Percentiles rank a stretch among this genome's conserved stretches.
These are phyloP conservation scores for Penicillium daleae DNA, from an alignment of 495 filamentous ascomycete species.

Conservation along the genomic window DNA sequence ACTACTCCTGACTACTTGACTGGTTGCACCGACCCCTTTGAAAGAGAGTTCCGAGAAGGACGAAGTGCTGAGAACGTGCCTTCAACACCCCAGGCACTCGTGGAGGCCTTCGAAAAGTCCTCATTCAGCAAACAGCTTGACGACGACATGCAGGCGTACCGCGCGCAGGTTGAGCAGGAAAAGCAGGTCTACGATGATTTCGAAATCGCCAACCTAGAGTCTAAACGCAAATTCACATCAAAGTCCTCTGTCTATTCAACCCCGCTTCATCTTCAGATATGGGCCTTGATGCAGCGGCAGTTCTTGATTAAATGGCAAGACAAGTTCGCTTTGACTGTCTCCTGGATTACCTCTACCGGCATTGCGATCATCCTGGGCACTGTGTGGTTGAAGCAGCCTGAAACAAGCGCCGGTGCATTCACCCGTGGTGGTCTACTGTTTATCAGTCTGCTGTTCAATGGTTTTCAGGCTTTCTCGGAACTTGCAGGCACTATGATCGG, in stretches of 20 bases:
- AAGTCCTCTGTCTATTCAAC: slow-evolving; percentile 78
- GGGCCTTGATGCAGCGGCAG: slow-evolving; percentile 81
- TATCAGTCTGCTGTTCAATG: slow-evolving; percentile 76
- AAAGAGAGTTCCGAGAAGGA: slow-evolving; percentile 74
- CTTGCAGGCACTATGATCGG: slow-evolving; percentile 73
- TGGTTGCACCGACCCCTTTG: slow-evolving; percentile 80
- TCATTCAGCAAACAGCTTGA: slow-evolving; percentile 56
- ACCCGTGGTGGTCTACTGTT: slow-evolving; percentile 78
- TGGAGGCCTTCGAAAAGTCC: slow-evolving; percentile 70
- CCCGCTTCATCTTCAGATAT: slow-evolving; percentile 77
- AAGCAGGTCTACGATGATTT: slow-evolving; percentile 74
- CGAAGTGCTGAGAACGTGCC: slow-evolving; percentile 65
- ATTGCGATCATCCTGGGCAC: slow-evolving; percentile 81
- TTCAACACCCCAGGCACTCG: slow-evolving; percentile 63
- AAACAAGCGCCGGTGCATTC: slow-evolving; percentile 72
- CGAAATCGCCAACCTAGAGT: slow-evolving; percentile 71
- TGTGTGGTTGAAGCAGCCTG: slow-evolving; percentile 69
- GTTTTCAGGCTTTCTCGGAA: slow-evolving; percentile 78
- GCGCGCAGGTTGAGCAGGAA: slow-evolving; percentile 59
- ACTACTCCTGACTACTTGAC: slow-evolving; percentile 89
- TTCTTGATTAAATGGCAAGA: slow-evolving; percentile 86
- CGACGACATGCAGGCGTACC: slow-evolving; percentile 70
- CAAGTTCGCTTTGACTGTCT: slow-evolving; percentile 72
- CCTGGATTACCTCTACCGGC: slow-evolving; percentile 74
- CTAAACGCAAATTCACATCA: slow-evolving; percentile 69